These are phyloP conservation scores for Linanthus parryae DNA, from an alignment of 148 eudicot species.

Conservation along the genomic window DNA sequence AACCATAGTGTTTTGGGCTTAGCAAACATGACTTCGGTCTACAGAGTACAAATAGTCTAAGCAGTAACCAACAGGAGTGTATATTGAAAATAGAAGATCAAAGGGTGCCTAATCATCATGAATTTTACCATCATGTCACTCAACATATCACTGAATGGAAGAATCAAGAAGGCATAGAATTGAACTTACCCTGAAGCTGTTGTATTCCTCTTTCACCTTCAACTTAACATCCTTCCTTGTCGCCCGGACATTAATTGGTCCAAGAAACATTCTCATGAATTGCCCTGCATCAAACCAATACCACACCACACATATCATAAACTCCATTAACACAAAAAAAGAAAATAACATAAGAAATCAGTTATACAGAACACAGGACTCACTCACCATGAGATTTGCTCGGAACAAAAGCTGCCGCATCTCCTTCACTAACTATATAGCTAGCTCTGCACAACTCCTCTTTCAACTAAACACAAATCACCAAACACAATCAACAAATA, in stretches of 20 bases:
- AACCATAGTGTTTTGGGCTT: too few species aligned
- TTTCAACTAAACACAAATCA: slow-evolving; percentile 42
- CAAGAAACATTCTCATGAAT: slow-evolving; percentile 3
- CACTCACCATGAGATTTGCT: slow-evolving; percentile 64
- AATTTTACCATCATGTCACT: too few species aligned
- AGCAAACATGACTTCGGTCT: too few species aligned
- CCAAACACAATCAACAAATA: background rate
- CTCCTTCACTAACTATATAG: slow-evolving; percentile 74
- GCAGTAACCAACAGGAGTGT: too few species aligned
- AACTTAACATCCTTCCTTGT: slow-evolving; percentile 5
- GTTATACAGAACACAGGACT: background rate
- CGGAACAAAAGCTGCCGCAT: slow-evolving; percentile 85
- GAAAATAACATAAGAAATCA: slow-evolving; percentile 1
- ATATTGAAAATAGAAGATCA: too few species aligned
- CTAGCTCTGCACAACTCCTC: slow-evolving; percentile 72
- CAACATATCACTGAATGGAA: too few species aligned
- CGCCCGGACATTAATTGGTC: slow-evolving; percentile 1
- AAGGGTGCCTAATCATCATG: too few species aligned
- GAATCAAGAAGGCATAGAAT: too few species aligned
- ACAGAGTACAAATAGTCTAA: too few species aligned
- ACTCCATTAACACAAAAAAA: background rate
- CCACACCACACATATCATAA: too few species aligned
- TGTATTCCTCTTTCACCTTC: slow-evolving; percentile 7
- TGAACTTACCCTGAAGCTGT: slow-evolving; percentile 4
- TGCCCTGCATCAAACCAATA: background rate